Percentiles rank a stretch among this genome's conserved stretches.
phyloP scores from a whole-genome alignment of 768 basidiomycete genomes.

The Kwoniella sp. region DNA sequence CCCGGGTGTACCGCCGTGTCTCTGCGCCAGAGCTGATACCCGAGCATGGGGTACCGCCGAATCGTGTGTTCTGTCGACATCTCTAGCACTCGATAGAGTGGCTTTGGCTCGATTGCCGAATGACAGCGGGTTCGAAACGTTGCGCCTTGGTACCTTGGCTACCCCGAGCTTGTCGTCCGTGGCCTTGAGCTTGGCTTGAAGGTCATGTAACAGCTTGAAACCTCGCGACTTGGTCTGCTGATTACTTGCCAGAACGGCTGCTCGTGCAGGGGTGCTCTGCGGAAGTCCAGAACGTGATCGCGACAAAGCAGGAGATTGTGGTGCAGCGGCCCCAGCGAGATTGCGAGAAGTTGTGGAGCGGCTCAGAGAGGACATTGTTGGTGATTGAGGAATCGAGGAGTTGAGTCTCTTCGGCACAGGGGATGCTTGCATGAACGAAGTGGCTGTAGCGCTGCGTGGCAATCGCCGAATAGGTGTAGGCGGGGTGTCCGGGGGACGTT shows the following conservation, averaged over 20 bases:
- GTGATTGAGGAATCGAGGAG: conserved; percentile 23
- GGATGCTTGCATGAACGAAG: too few species aligned
- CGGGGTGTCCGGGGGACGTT: conserved; percentile 7
- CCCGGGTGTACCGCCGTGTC: conserved; percentile 2
- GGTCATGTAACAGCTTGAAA: conserved; percentile 33
- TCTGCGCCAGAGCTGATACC: conserved; percentile 12
- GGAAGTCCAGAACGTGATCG: conserved; percentile 10
- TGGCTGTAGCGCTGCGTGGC: background rate
- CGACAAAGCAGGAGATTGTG: conserved; percentile 21
- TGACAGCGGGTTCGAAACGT: conserved; percentile 30
- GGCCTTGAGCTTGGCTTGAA: conserved; percentile 37
- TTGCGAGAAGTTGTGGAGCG: conserved; percentile 38
- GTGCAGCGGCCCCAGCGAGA: conserved; percentile 19
- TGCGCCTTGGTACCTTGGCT: conserved; percentile 28
- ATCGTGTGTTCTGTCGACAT: too few species aligned
- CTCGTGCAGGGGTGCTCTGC: conserved; percentile 14
- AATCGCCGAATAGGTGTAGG: conserved; percentile 22
- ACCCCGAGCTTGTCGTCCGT: conserved; percentile 39
- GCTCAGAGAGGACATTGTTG: conserved; percentile 22
- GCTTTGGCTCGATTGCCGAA: conserved; percentile 1
- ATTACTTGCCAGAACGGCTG: conserved; percentile 4
- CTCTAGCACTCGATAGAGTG: conserved; percentile 5
- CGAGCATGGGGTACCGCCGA: conserved; percentile 18
- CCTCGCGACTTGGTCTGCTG: conserved; percentile 31
- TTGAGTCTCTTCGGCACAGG: background rate